Base-by-base conservation (phyloP, 1,139 yeast genomes). In the Yamadazyma atmosphaerica region DNA sequence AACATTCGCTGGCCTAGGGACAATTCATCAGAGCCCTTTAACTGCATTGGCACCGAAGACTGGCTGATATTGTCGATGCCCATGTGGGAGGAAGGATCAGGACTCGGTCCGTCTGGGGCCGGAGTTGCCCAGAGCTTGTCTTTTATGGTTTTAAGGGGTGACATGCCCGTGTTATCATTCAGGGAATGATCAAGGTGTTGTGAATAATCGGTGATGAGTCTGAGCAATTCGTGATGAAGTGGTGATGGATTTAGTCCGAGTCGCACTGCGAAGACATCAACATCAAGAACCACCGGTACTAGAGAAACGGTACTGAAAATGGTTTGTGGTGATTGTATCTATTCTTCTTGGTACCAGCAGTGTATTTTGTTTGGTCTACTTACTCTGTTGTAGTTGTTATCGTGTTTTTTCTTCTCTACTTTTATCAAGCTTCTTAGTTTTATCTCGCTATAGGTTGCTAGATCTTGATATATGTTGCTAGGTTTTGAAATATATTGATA, bases 1-100 rank as follows among this genome's bases (percentile, higher is more conserved):
- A 86, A 61, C 94, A 89, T 88, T 40, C 90, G 63, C 56, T 88
- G 89, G 2, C 62, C 45, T 17, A 79, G 56, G 8, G 85, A 67
- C 38, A 49, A 28, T 13, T 42, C 42, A 18, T 30, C 25, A 8
- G 33, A 11, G 10, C 15, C 15, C 19, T 19, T 18, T 4, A 12
- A 16, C 12, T n/a, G 25, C 14, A 18, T n/a, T 13, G 24, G 33
- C 3, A 12, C 25, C 16, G 24, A 16, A 18, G 33, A 18, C 4
- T n/a, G n/a, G n/a, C n/a, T n/a, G n/a, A n/a, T n/a, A n/a, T n/a
- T n/a, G n/a, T n/a, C n/a, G n/a, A n/a, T n/a, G n/a, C n/a, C n/a
- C n/a, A n/a, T 23, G 26, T 23, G 26, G 26, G 5, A 8, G 26
- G n/a, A 5, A 10, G 26, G 26, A 12, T 10, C 11, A 4, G 11